Base-by-base conservation (phyloP, 2,329 filamentous ascomycete species). In the Cordyceps cateniannulata region DNA sequence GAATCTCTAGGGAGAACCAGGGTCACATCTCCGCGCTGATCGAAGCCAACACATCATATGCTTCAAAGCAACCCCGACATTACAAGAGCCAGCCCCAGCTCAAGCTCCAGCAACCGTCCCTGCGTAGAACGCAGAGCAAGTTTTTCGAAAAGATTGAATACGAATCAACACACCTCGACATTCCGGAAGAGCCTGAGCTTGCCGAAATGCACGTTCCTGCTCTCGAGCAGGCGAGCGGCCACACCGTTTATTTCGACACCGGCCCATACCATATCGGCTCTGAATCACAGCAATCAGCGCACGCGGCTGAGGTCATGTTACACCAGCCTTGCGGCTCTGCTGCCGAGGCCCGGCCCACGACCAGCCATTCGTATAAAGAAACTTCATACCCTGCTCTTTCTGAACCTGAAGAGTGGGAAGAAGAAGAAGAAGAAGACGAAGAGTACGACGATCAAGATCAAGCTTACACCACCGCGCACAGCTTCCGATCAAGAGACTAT, bases 391-490 rank as follows among this genome's bases (percentile, higher is more conserved):
- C 68, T 42, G 66, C 69, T 24, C 69, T 75, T 45, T 76, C 72
- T 2, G 75, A 77, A 52, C 67, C 81, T 0, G 88, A 91, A 66
- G 89, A 92, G 70, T 91, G 87, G 87, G 87, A 90, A 18, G 89
- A 92, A 20, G 88, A 89, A 18, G 88, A 93, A 27, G 89, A 90
- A 12, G n/a, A n/a, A n/a, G n/a, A n/a, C 14, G 90, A 92, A 64
- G 79, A 77, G 45, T 83, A 82, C 64, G 82, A 85, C 49, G 82
- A 85, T 66, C 73, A 76, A 47, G 72, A 76, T 29, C 88, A 88
- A 62, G 93, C 89, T 24, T 90, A 90, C 61, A 87, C 86, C 25
- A 95, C 91, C 2, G 86, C 90, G 44, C 86, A 88, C 66, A 92
- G 90, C 12, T 85, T 86, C 65, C 83, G 85, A 24, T 90, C 92